Evolutionary conservation across 208 protist species (phyloP).

Genomic region (Leishmania major): DNA sequence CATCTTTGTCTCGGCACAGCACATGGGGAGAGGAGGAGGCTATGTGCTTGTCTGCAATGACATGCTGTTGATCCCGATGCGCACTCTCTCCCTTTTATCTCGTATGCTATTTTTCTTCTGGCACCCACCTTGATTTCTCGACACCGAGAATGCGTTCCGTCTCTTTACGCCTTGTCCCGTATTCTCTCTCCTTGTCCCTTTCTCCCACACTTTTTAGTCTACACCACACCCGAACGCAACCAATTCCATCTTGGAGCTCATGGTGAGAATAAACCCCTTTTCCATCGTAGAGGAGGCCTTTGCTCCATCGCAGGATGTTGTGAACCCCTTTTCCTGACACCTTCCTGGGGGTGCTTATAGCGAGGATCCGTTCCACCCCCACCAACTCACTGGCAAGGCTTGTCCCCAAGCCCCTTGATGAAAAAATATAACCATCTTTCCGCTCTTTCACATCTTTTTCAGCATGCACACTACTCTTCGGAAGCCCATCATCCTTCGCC

Average conservation of each 20-base stretch:
- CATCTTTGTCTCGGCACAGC: not conserved
- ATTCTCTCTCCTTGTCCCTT: not conserved
- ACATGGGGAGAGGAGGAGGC: not conserved
- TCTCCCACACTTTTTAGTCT: not conserved
- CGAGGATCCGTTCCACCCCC: constrained; percentile 9
- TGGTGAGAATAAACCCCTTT: constrained; percentile 58
- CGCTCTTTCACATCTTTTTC: constrained; percentile 80
- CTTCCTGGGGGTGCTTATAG: constrained; percentile 28
- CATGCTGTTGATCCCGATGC: not conserved
- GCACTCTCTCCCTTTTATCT: not conserved
- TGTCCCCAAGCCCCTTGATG: constrained; percentile 29
- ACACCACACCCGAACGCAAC: not conserved
- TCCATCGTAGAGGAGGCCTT: constrained; percentile 29
- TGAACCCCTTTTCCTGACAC: constrained; percentile 25
- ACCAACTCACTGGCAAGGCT: constrained; percentile 24
- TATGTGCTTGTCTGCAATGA: not conserved
- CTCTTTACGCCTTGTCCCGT: not conserved
- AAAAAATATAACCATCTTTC: constrained; percentile 47
- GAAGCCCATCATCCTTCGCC: constrained; percentile 67
- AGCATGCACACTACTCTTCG: constrained; percentile 73
- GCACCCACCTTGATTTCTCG: not conserved
- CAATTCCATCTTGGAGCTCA: constrained; percentile 26
- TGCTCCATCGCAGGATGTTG: constrained; percentile 18
- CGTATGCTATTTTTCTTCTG: not conserved
- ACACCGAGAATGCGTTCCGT: not conserved